phyloP scores from a whole-genome alignment of 495 filamentous ascomycete species.

The Aspergillus hancockii region DNA sequence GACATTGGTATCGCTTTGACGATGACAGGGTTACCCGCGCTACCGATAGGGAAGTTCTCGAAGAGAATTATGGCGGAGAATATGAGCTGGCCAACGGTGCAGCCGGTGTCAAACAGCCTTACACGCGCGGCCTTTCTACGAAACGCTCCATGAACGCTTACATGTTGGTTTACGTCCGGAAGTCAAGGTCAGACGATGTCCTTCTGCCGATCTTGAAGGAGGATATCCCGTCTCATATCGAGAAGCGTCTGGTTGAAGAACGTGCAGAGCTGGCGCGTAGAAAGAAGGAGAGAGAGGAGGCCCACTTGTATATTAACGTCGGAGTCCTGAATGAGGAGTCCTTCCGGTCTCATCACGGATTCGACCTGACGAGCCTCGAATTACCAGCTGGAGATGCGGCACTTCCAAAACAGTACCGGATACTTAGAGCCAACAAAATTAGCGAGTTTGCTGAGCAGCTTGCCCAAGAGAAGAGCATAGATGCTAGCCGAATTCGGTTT shows the following conservation, averaged over 20 bases:
- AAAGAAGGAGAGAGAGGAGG: conserved; percentile 87
- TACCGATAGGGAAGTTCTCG: conserved; percentile 85
- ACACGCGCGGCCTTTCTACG: conserved; percentile 63
- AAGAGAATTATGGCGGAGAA: conserved; percentile 96
- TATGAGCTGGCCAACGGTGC: conserved; percentile 65
- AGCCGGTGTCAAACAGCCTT: conserved; percentile 61
- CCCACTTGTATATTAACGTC: conserved; percentile 84
- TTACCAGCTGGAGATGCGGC: conserved; percentile 62
- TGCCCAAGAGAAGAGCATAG: conserved; percentile 62
- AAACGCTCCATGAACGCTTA: conserved; percentile 84
- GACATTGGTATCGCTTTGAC: conserved; percentile 95
- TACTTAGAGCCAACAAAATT: conserved; percentile 72
- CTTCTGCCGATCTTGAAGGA: conserved; percentile 70
- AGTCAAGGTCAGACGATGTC: conserved; percentile 77
- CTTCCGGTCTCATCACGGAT: conserved; percentile 78
- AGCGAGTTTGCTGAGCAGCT: conserved; percentile 68
- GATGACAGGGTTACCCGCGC: conserved; percentile 94
- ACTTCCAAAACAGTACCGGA: conserved; percentile 60
- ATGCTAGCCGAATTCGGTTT: conserved; percentile 67
- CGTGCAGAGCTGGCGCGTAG: conserved; percentile 67
- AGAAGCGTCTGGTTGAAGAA: conserved; percentile 76
- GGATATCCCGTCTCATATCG: conserved; percentile 82
- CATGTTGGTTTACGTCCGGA: conserved; percentile 97
- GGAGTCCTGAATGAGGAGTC: conserved; percentile 76
- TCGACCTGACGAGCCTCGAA: conserved; percentile 79